phyloP scores from a whole-genome alignment of 331 rosid genomes.

The Saraca asoca region DNA sequence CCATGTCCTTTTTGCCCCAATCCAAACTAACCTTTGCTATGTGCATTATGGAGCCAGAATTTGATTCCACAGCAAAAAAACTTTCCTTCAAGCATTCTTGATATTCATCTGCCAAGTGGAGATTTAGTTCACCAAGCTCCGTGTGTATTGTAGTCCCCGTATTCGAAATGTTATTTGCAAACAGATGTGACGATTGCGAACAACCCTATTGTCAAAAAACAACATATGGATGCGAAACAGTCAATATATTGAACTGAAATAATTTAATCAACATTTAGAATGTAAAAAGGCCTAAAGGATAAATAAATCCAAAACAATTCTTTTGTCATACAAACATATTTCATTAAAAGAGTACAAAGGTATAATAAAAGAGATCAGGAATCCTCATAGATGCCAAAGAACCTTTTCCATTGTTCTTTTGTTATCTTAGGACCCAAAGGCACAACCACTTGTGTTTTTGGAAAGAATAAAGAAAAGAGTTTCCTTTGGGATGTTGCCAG shows the following conservation, averaged over 20 bases:
- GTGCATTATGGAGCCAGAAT: slow-evolving; percentile 82
- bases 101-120: slow-evolving; percentile 90
- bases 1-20: slow-evolving; percentile 90
- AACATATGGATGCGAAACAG: slow-evolving; percentile 27
- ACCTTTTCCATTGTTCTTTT: too few relatives aligned
- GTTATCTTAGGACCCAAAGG: too few relatives aligned
- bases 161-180: slow-evolving; percentile 82
- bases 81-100: slow-evolving; percentile 88
- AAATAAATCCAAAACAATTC: slow-evolving; percentile 16
- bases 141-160: slow-evolving; percentile 77
- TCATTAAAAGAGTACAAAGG: too few relatives aligned
- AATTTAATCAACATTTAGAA: slow-evolving; percentile 4
- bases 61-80: slow-evolving; percentile 83
- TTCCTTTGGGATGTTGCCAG: too few relatives aligned
- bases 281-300: slow-evolving; percentile 13
- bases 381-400: too few relatives aligned
- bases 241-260: slow-evolving; percentile 28
- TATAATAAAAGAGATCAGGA: too few relatives aligned
- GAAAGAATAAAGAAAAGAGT: too few relatives aligned
- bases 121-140: slow-evolving; percentile 95
- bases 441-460: too few relatives aligned
- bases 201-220: slow-evolving; percentile 69
- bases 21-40: slow-evolving; percentile 90
- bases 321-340: too few relatives aligned
- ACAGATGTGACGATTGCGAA: slow-evolving; percentile 90